Conservation (phyloP, 2,329 filamentous ascomycete species). For the Cordyceps fumosorosea region DNA sequence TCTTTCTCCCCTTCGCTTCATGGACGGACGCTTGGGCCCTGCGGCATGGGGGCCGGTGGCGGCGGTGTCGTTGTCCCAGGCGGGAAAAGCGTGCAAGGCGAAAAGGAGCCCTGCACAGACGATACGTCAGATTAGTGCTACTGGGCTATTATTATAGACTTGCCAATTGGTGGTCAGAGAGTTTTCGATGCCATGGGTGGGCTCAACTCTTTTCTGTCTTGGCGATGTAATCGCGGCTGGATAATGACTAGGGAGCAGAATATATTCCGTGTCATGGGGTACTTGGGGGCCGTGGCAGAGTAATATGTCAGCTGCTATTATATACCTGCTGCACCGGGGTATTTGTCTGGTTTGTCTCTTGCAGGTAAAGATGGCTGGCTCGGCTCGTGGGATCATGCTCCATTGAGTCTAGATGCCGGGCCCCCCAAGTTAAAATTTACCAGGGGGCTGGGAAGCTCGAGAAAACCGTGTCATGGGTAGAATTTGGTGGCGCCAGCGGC, state of each 20-base stretch:
- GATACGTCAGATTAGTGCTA: background rate
- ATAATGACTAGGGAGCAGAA: too few species aligned
- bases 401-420: background rate
- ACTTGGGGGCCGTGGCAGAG: background rate
- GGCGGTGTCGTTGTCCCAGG: slow-evolving; percentile 10
- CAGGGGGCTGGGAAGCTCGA: background rate
- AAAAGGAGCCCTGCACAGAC: background rate
- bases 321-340: background rate
- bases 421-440: background rate
- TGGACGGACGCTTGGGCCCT: slow-evolving; percentile 1
- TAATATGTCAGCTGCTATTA: background rate
- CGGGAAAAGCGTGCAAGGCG: slow-evolving; percentile 1
- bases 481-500: background rate
- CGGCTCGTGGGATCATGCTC: background rate
- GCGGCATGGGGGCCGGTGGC: slow-evolving; percentile 10
- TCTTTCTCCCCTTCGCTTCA: background rate
- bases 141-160: background rate
- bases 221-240: background rate
- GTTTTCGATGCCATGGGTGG: background rate
- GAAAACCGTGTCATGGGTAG: background rate
- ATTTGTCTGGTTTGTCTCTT: background rate
- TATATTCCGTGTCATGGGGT: too few species aligned
- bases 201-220: background rate
- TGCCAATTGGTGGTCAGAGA: background rate
- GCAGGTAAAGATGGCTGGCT: background rate